Evolutionary conservation across 1,284 basidiomycete species (phyloP).

Genomic region (Anthracocystis walkeri): DNA sequence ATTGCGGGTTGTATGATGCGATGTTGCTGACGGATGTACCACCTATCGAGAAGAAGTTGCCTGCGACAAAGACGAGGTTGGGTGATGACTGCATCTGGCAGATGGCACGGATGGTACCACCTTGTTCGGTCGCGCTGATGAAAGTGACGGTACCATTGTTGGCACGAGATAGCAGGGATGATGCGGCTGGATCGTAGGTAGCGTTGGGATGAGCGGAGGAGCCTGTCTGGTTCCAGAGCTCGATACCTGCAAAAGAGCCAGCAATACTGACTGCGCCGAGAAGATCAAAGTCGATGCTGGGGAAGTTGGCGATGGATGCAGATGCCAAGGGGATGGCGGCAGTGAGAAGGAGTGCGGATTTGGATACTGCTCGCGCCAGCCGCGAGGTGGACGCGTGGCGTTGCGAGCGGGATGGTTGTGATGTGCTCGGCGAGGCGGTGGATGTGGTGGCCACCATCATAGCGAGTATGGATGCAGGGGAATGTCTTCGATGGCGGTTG

Average conservation of each 20-base stretch:
- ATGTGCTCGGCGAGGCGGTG: slow-evolving; percentile 14
- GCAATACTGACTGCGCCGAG: slow-evolving; percentile 63
- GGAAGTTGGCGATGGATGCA: slow-evolving; percentile 47
- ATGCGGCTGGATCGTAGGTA: slow-evolving; percentile 51
- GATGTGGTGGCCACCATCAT: slow-evolving; percentile 8
- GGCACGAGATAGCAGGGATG: slow-evolving; percentile 61
- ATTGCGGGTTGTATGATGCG: slow-evolving; percentile 54
- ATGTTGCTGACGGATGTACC: slow-evolving; percentile 58
- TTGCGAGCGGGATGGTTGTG: slow-evolving; percentile 6
- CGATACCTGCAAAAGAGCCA: slow-evolving; percentile 60
- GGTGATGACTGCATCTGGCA: slow-evolving; percentile 59
- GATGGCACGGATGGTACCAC: slow-evolving; percentile 67
- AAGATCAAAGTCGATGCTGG: slow-evolving; percentile 64
- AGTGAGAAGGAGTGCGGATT: slow-evolving; percentile 36
- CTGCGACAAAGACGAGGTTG: slow-evolving; percentile 66
- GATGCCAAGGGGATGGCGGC: slow-evolving; percentile 20
- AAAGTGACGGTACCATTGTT: slow-evolving; percentile 60
- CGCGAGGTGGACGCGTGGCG: slow-evolving; percentile 6
- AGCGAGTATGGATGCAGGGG: background rate
- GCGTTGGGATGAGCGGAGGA: slow-evolving; percentile 46
- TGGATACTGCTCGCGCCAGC: slow-evolving; percentile 21
- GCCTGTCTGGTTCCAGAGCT: slow-evolving; percentile 56
- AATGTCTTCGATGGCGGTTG: slow-evolving; percentile 2
- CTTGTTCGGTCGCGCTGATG: slow-evolving; percentile 64
- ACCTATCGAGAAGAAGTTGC: slow-evolving; percentile 66